Percentiles rank a stretch among this genome's conserved stretches.
Conservation (phyloP, 495 filamentous ascomycete genomes). For the Daldinia concentrica region DNA sequence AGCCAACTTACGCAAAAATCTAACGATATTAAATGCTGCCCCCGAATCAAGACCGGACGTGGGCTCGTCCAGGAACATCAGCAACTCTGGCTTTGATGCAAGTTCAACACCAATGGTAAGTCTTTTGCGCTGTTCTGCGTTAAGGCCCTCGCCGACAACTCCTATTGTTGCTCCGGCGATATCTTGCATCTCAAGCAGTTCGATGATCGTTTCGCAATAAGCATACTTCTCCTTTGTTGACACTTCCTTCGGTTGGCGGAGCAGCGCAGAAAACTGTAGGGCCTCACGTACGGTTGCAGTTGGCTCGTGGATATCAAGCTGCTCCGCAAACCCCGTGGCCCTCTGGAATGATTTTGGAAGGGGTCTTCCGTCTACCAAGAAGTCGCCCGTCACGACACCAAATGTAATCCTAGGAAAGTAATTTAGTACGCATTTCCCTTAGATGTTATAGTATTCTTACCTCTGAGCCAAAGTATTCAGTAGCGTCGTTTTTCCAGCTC, state of each 20-base stretch:
- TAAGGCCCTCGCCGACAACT: conserved; percentile 77
- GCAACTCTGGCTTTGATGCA: conserved; percentile 75
- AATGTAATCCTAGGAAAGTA: conserved; percentile 27
- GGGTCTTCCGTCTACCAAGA: conserved; percentile 73
- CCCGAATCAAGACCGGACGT: conserved; percentile 75
- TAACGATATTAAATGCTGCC: conserved; percentile 70
- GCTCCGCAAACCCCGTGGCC: conserved; percentile 88
- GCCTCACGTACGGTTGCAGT: conserved; percentile 80
- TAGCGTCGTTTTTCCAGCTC: conserved; percentile 60
- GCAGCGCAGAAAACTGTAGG: conserved; percentile 72
- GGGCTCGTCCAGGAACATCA: conserved; percentile 80
- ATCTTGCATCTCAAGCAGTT: conserved; percentile 77
- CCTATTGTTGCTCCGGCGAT: conserved; percentile 81
- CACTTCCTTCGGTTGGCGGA: conserved; percentile 73
- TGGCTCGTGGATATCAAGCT: conserved; percentile 82
- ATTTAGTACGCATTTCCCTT: conserved; percentile 43
- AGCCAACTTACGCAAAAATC: conserved; percentile 72
- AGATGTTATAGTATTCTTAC: conserved; percentile 67
- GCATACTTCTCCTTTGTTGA: conserved; percentile 70
- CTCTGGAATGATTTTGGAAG: conserved; percentile 77
- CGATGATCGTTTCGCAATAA: conserved; percentile 81
- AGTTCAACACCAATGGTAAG: conserved; percentile 82
- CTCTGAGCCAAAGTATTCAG: conserved; percentile 71
- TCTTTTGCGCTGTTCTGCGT: conserved; percentile 81
- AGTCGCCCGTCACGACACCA: conserved; percentile 61